phyloP scores from a whole-genome alignment of 2,329 filamentous ascomycete species.

The Diaporthe nobilis region DNA sequence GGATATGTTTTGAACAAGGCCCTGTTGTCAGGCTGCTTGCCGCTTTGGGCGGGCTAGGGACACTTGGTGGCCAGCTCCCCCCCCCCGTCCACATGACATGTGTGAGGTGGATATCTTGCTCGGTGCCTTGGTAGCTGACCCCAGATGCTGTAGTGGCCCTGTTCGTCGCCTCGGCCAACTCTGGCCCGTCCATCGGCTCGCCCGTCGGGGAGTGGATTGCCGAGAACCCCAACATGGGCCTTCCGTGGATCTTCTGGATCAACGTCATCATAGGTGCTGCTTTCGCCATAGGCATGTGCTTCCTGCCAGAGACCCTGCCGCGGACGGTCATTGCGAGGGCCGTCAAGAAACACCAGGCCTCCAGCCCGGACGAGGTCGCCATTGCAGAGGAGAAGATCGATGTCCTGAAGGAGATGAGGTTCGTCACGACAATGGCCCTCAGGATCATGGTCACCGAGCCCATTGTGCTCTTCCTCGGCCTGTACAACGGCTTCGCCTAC shows the following conservation, averaged over 20 bases:
- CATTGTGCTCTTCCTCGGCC: constrained; percentile 55
- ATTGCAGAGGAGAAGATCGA: constrained; percentile 53
- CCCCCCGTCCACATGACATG: not conserved
- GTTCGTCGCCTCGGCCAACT: constrained; percentile 57
- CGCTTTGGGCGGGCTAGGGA: too few relatives aligned
- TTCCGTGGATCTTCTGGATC: constrained; percentile 58
- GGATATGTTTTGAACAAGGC: too few relatives aligned
- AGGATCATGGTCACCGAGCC: constrained; percentile 59
- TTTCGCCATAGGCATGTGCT: constrained; percentile 53
- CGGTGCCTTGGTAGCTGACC: not conserved
- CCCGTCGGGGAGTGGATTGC: constrained; percentile 57
- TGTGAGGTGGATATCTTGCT: not conserved
- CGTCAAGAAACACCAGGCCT: constrained; percentile 49
- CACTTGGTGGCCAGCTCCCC: too few relatives aligned
- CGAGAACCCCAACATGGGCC: constrained; percentile 52
- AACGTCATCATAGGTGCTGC: constrained; percentile 57
- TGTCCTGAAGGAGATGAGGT: constrained; percentile 54
- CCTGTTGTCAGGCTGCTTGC: too few relatives aligned
- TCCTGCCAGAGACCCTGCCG: constrained; percentile 57
- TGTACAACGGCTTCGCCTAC: constrained; percentile 60
- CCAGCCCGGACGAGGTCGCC: constrained; percentile 50
- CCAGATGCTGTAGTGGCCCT: constrained; percentile 51
- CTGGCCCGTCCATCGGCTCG: constrained; percentile 56
- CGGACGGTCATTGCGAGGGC: constrained; percentile 54
- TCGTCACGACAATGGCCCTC: constrained; percentile 59